These are phyloP conservation scores for Ceratopteris richardii DNA, from an alignment of 75 land plant genomes.

Conservation along the genomic window DNA sequence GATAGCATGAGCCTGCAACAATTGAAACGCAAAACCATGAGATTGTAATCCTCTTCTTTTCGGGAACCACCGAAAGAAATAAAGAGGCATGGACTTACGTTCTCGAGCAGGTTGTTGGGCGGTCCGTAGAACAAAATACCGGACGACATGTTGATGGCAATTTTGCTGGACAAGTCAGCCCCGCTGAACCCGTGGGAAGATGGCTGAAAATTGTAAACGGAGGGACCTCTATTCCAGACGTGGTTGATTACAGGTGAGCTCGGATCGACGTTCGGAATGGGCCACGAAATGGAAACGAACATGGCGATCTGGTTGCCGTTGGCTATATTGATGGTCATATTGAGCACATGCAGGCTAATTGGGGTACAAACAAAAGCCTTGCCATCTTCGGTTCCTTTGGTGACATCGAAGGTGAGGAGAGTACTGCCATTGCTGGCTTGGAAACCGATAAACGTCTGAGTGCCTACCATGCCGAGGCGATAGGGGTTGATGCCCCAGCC, in stretches of 20 bases:
- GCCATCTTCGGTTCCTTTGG: conserved; percentile 40
- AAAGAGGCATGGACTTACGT: too few species aligned
- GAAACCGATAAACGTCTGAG: conserved; percentile 67
- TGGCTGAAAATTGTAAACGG: conserved; percentile 59
- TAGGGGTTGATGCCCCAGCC: conserved; percentile 87
- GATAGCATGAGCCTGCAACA: conserved; percentile 31
- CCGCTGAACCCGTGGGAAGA: conserved; percentile 45
- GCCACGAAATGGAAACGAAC: conserved; percentile 7
- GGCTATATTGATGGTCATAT: conserved; percentile 25
- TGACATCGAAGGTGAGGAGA: conserved; percentile 49
- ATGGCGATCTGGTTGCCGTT: conserved; percentile 27
- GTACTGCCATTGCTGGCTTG: conserved; percentile 33
- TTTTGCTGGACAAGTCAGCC: conserved; percentile 41
- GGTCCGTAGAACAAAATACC: too few species aligned
- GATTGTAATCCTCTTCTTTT: background rate
- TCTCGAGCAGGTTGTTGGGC: too few species aligned
- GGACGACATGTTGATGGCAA: conserved; percentile 47
- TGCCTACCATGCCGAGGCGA: conserved; percentile 58
- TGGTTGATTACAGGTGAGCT: conserved; percentile 36
- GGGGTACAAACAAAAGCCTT: conserved; percentile 19
- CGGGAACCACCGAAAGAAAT: background rate
- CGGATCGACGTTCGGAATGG: conserved; percentile 40
- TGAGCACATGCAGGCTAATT: conserved; percentile 32
- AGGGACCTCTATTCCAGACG: conserved; percentile 80
- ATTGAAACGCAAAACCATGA: background rate